Evolutionary conservation across 192 early-diverging fungal species (phyloP).

Genomic region (Neocallimastix lanati): DNA sequence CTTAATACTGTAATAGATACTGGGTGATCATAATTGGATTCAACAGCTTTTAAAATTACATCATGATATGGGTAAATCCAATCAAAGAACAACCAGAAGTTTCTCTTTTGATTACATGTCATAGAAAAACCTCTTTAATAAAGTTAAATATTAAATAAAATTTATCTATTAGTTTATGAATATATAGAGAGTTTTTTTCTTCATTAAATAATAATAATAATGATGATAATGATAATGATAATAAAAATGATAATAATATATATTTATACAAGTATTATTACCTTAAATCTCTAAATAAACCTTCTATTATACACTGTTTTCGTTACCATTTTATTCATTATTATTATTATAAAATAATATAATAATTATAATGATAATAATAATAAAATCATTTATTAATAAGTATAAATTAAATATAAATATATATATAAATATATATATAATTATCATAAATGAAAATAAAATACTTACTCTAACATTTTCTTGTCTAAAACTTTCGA

Average conservation of each 20-base stretch:
- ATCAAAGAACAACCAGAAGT: constrained; percentile 56
- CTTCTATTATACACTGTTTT: neutral
- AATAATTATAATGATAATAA: neutral
- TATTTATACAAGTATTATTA: neutral
- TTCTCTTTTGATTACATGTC: constrained; percentile 3
- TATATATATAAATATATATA: too few relatives aligned
- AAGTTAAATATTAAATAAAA: too few relatives aligned
- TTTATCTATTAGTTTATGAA: too few relatives aligned
- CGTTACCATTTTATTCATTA: too few relatives aligned
- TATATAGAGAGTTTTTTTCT: too few relatives aligned
- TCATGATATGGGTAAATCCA: constrained; percentile 64
- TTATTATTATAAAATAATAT: neutral
- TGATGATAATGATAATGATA: too few relatives aligned
- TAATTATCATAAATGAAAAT: too few relatives aligned
- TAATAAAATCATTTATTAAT: too few relatives aligned
- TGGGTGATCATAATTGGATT: constrained; percentile 39
- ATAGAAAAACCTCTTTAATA: neutral
- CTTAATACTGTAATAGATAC: constrained; percentile 55
- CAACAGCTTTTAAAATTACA: constrained; percentile 42
- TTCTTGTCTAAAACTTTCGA: neutral
- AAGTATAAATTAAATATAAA: too few relatives aligned
- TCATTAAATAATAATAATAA: too few relatives aligned
- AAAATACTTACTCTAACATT: neutral
- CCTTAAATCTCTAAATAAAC: neutral
- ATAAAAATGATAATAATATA: too few relatives aligned